Evolutionary conservation across 495 filamentous ascomycete genomes (phyloP).

Genomic region (Daldinia decipiens): DNA sequence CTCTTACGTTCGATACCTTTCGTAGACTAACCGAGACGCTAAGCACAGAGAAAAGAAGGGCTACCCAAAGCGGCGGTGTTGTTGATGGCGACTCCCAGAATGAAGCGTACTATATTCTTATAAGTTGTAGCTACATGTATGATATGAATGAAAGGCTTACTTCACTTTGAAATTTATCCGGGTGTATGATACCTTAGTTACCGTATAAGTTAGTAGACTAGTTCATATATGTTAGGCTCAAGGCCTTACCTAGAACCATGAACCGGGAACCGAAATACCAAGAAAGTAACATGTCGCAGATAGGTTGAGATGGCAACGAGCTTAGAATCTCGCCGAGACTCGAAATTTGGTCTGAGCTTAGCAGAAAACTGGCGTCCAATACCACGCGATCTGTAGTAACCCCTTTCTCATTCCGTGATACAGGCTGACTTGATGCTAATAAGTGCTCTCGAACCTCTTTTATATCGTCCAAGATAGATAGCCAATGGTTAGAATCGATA

Average conservation of each 20-base stretch:
- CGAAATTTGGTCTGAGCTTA: not conserved
- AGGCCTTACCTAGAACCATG: not conserved
- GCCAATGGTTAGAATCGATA: not conserved
- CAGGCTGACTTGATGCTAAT: not conserved
- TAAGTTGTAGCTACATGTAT: not conserved
- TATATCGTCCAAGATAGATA: not conserved
- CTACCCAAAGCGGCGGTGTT: not conserved
- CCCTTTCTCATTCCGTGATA: not conserved
- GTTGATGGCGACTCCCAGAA: not conserved
- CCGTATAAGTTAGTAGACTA: not conserved
- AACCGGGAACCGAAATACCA: not conserved
- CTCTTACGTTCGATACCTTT: not conserved
- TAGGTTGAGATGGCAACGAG: not conserved
- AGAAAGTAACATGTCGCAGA: conserved; percentile 1
- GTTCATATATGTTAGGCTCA: not conserved
- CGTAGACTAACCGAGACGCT: not conserved
- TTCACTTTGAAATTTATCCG: not conserved
- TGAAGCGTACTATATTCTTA: not conserved
- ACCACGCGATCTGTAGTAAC: not conserved
- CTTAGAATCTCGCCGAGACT: not conserved
- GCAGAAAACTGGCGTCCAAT: not conserved
- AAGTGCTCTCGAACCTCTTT: not conserved
- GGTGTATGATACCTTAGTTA: not conserved
- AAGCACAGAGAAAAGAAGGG: not conserved
- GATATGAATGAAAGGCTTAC: not conserved